Evolutionary conservation across 306 rosid genomes (phyloP).

Genomic region (Citrullus amarus): DNA sequence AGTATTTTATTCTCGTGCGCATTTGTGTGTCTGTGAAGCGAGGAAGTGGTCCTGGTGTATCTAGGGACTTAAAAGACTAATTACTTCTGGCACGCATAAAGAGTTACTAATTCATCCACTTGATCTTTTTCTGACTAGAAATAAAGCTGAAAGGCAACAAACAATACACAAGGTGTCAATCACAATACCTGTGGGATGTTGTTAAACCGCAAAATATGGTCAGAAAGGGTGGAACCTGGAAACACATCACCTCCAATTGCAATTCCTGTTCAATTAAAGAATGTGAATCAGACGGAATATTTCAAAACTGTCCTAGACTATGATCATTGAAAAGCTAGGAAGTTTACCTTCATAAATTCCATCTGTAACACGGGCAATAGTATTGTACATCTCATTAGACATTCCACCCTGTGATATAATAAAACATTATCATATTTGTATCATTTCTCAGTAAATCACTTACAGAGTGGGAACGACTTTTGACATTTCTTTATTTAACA

Average conservation of each 20-base stretch:
- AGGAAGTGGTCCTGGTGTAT: neutral
- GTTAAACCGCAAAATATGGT: constrained; percentile 95
- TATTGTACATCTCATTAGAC: constrained; percentile 93
- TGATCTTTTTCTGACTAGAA: neutral
- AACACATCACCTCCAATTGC: constrained; percentile 99
- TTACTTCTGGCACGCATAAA: neutral
- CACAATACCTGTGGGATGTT: constrained; percentile 80
- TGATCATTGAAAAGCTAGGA: neutral
- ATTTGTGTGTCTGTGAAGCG: neutral
- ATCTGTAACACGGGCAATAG: constrained; percentile 88
- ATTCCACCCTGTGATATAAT: constrained; percentile 78
- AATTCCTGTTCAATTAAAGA: constrained; percentile 44
- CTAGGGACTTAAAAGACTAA: neutral
- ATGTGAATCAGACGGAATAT: neutral
- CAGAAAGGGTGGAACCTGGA: constrained; percentile 97
- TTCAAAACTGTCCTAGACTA: constrained; percentile 6
- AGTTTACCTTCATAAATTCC: constrained; percentile 87
- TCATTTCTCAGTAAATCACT: constrained; percentile 13
- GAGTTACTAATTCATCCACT: neutral
- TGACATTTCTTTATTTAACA: neutral
- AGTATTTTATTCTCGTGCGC: neutral
- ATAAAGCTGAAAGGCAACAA: constrained; percentile 8
- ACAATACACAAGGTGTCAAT: constrained; percentile 8
- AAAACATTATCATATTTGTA: constrained; percentile 8
- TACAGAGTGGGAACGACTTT: neutral